These are phyloP conservation scores for Russula virescens DNA, from an alignment of 768 basidiomycete genomes.

Conservation along the genomic window DNA sequence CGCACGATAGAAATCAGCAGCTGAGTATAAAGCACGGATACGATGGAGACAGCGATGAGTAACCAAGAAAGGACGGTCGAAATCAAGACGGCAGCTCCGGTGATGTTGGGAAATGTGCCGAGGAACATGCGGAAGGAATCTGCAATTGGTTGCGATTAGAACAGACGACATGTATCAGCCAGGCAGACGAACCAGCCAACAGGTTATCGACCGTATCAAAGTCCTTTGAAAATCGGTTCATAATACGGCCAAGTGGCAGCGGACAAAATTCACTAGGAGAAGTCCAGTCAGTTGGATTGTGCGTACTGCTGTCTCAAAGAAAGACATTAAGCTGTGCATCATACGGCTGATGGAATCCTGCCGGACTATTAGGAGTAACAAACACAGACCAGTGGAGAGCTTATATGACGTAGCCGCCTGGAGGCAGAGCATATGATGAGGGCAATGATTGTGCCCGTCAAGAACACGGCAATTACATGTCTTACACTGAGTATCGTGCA, in stretches of 20 bases:
- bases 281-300: not conserved
- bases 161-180: not conserved
- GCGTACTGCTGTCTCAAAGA: slow-evolving; percentile 77
- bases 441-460: slow-evolving; percentile 61
- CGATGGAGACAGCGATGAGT: slow-evolving; percentile 61
- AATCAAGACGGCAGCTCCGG: slow-evolving; percentile 75
- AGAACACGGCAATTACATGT: slow-evolving; percentile 62
- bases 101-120: slow-evolving; percentile 53
- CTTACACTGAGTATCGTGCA: slow-evolving; percentile 69
- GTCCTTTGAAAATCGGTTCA: slow-evolving; percentile 84
- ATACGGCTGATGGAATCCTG: too few relatives aligned
- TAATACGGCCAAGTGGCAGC: slow-evolving; percentile 76
- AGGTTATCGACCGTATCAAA: slow-evolving; percentile 74
- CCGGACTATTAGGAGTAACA: not conserved
- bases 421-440: slow-evolving; percentile 76
- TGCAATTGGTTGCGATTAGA: slow-evolving; percentile 26
- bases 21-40: slow-evolving; percentile 57
- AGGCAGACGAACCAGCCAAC: slow-evolving; percentile 43
- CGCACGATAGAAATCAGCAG: slow-evolving; percentile 76
- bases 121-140: slow-evolving; percentile 74
- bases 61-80: slow-evolving; percentile 79
- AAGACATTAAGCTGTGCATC: too few relatives aligned
- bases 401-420: slow-evolving; percentile 53
- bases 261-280: slow-evolving; percentile 21
- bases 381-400: slow-evolving; percentile 13